A percentile compares a stretch with the other conserved stretches of the same genome.
Conservation (phyloP, 148 eudicot genomes). For the Polygonum aviculare region DNA sequence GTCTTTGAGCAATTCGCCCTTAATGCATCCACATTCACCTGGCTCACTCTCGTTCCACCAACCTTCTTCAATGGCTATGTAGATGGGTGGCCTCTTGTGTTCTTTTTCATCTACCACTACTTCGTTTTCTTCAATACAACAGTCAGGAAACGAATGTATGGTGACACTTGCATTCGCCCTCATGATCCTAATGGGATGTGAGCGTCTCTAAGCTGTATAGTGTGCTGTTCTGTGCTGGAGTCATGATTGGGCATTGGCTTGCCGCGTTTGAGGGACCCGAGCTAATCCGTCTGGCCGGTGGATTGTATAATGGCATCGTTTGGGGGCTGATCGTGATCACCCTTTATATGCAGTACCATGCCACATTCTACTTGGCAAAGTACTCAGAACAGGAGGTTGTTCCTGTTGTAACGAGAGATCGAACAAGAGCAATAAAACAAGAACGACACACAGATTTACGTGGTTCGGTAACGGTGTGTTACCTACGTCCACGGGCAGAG, state of each 20-base stretch:
- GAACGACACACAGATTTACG: too few relatives aligned
- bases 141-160: slow-evolving; percentile 64
- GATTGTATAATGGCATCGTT: slow-evolving; percentile 60
- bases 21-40: slow-evolving; percentile 64
- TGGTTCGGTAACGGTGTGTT: too few relatives aligned
- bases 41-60: slow-evolving; percentile 86
- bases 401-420: slow-evolving; percentile 62
- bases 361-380: slow-evolving; percentile 66
- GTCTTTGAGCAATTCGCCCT: slow-evolving; percentile 53
- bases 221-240: slow-evolving; percentile 44
- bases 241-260: slow-evolving; percentile 64
- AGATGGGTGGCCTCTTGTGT: slow-evolving; percentile 85
- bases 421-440: too few relatives aligned
- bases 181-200: slow-evolving; percentile 83
- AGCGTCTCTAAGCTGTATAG: slow-evolving; percentile 35
- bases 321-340: slow-evolving; percentile 62
- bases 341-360: slow-evolving; percentile 58
- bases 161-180: slow-evolving; percentile 45
- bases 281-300: slow-evolving; percentile 67
- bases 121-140: slow-evolving; percentile 72
- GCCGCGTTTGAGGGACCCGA: slow-evolving; percentile 88
- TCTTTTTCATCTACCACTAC: slow-evolving; percentile 77
- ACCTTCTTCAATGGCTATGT: slow-evolving; percentile 74
- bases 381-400: slow-evolving; percentile 78
- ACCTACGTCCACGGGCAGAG: too few relatives aligned